phyloP scores from a whole-genome alignment of 2,329 filamentous ascomycete species.

The Emergomyces africanus region DNA sequence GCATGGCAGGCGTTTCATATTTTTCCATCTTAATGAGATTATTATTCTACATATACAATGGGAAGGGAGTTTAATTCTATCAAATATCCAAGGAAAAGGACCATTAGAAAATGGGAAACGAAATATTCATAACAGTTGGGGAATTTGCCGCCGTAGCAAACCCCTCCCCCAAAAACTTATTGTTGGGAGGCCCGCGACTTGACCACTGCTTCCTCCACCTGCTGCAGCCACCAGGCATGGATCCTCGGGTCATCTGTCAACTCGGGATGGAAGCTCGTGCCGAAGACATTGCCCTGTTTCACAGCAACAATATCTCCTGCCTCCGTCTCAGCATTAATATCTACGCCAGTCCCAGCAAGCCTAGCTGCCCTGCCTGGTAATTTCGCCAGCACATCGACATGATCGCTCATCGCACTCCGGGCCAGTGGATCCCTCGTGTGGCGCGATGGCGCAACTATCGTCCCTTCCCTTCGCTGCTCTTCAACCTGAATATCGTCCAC shows the following conservation, averaged over 20 bases:
- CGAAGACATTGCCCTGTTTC: slow-evolving; percentile 79
- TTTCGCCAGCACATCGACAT: slow-evolving; percentile 47
- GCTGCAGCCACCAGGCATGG: slow-evolving; percentile 82
- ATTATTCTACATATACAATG: slow-evolving; percentile 4
- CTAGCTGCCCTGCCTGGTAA: slow-evolving; percentile 41
- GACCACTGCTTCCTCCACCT: slow-evolving; percentile 42
- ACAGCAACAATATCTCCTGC: slow-evolving; percentile 73
- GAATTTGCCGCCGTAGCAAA: neutral
- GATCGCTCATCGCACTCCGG: slow-evolving; percentile 30
- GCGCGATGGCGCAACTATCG: slow-evolving; percentile 45
- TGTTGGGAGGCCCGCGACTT: neutral
- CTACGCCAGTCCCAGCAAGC: slow-evolving; percentile 32
- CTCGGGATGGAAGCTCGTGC: slow-evolving; percentile 92
- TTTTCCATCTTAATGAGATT: neutral
- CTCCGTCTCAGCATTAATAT: slow-evolving; percentile 28
- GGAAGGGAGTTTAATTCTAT: neutral
- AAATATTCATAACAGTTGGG: neutral
- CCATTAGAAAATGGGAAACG: neutral
- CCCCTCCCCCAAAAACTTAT: neutral
- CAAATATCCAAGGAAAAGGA: neutral
- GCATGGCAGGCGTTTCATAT: slow-evolving; percentile 4
- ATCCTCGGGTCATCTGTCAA: slow-evolving; percentile 78
- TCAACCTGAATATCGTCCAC: slow-evolving; percentile 38
- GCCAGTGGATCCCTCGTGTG: slow-evolving; percentile 32
- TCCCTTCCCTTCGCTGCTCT: slow-evolving; percentile 37